Percentiles rank a stretch among this genome's conserved stretches.
Conservation (phyloP, 495 filamentous ascomycete genomes). For the Baudoinia panamericana region DNA sequence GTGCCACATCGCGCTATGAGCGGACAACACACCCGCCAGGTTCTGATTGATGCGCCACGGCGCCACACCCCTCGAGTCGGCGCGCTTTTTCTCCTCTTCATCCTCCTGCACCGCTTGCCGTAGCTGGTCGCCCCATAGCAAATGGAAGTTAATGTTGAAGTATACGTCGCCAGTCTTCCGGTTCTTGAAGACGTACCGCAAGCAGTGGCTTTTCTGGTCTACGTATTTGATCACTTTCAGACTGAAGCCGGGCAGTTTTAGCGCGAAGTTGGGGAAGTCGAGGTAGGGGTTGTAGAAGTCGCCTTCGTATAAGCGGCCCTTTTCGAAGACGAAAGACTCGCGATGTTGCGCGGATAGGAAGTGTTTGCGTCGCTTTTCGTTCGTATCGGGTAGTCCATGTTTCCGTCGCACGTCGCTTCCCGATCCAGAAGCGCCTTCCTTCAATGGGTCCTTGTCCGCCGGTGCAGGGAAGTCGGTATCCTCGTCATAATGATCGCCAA, state of each 20-base stretch:
- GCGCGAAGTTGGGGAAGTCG: slow-evolving; percentile 49
- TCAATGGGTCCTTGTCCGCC: slow-evolving; percentile 37
- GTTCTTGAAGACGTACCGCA: slow-evolving; percentile 31
- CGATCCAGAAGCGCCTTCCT: slow-evolving; percentile 55
- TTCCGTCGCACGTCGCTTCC: slow-evolving; percentile 35
- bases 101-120: slow-evolving; percentile 17
- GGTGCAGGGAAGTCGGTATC: slow-evolving; percentile 15
- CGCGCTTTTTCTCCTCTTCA: neutral
- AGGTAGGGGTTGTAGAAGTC: slow-evolving; percentile 90
- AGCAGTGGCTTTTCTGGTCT: slow-evolving; percentile 28
- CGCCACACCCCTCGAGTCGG: too few relatives aligned
- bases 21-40: too few relatives aligned
- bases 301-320: slow-evolving; percentile 48
- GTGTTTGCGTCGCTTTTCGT: slow-evolving; percentile 24
- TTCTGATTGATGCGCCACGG: too few relatives aligned
- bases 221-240: slow-evolving; percentile 28
- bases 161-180: slow-evolving; percentile 24
- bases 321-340: slow-evolving; percentile 42
- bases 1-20: too few relatives aligned
- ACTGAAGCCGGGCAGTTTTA: slow-evolving; percentile 29
- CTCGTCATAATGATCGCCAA: slow-evolving; percentile 34
- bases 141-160: slow-evolving; percentile 26
- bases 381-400: slow-evolving; percentile 20
- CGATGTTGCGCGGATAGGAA: slow-evolving; percentile 29
- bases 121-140: slow-evolving; percentile 27